These are phyloP conservation scores for Perkinsus marinus DNA, from an alignment of 169 alveolate genomes.

Conservation along the genomic window DNA sequence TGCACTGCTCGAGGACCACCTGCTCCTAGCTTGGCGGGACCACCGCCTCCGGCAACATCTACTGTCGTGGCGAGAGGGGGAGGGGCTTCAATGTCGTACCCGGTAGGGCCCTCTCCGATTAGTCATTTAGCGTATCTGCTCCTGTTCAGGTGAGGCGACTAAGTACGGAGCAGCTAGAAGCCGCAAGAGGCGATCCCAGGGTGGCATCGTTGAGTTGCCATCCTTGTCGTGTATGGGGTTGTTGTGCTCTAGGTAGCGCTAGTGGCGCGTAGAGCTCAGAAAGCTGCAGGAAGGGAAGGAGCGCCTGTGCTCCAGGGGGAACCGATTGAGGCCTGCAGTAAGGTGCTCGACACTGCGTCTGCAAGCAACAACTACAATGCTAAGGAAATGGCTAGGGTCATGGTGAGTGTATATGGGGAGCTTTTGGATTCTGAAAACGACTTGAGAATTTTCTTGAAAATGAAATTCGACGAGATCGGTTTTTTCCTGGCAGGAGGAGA, in stretches of 20 bases:
- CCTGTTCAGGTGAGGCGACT: not conserved
- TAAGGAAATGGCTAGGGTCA: not conserved
- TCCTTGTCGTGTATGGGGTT: not conserved
- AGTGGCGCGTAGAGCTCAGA: not conserved
- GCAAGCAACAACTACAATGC: not conserved
- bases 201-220: not conserved
- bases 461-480: not conserved
- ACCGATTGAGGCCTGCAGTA: not conserved
- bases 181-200: not conserved
- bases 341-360: not conserved
- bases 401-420: too few species aligned
- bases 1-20: not conserved
- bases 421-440: too few species aligned
- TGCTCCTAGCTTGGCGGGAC: not conserved
- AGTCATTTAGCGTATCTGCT: too few species aligned
- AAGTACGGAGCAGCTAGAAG: not conserved
- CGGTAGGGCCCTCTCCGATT: too few species aligned
- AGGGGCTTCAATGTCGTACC: not conserved
- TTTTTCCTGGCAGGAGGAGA: not conserved
- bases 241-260: not conserved
- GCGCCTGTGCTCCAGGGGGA: not conserved
- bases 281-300: not conserved
- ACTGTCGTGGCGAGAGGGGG: not conserved
- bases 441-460: too few species aligned
- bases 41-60: not conserved